Evolutionary conservation across 345 rosid genomes (phyloP).

Genomic region (Sisymbrium irio): DNA sequence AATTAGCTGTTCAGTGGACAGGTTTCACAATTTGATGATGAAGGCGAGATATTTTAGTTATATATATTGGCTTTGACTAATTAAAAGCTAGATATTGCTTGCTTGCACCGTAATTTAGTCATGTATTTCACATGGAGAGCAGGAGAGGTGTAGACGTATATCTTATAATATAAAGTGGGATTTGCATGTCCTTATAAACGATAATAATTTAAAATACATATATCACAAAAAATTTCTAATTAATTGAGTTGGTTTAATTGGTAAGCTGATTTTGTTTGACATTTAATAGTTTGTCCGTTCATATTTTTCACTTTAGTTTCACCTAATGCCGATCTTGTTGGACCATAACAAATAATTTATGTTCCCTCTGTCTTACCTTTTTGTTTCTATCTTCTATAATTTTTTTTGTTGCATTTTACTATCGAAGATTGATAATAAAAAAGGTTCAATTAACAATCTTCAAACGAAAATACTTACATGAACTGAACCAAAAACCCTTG

Average conservation of each 20-base stretch:
- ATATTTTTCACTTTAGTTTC: conserved; percentile 22
- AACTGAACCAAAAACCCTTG: background rate
- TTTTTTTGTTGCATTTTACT: background rate
- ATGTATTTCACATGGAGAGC: conserved; percentile 34
- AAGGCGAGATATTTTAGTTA: background rate
- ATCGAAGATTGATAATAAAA: background rate
- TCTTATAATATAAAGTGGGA: background rate
- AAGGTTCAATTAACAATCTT: background rate
- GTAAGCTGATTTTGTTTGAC: conserved; percentile 38
- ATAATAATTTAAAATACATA: background rate
- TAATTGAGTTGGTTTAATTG: conserved; percentile 34
- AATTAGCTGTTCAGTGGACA: conserved; percentile 4
- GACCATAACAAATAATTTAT: conserved; percentile 24
- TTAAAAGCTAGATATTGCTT: conserved; percentile 26
- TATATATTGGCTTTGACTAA: conserved; percentile 13
- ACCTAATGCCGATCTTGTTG: conserved; percentile 35
- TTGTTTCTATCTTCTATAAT: background rate
- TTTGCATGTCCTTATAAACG: background rate
- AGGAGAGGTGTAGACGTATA: background rate
- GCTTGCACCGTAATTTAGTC: conserved; percentile 33
- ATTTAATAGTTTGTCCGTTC: conserved; percentile 26
- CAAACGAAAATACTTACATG: background rate
- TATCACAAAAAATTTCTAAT: conserved; percentile 4
- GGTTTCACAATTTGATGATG: conserved; percentile 9
- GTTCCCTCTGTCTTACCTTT: conserved; percentile 16